Evolutionary conservation across 805 yeast genomes (phyloP).

Genomic region (Suhomyces sp.): DNA sequence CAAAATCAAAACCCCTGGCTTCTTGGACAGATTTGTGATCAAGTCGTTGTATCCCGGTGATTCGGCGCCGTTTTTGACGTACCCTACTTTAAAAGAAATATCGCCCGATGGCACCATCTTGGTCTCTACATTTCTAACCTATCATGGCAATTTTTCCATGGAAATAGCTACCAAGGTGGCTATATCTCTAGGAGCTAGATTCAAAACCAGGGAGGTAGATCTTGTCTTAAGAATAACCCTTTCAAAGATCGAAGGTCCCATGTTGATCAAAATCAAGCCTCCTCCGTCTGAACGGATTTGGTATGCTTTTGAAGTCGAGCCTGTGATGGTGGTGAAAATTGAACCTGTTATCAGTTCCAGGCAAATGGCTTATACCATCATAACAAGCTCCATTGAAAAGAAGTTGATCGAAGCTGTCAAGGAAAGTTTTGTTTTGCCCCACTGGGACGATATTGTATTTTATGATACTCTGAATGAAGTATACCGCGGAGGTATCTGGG

Average conservation of each 20-base stretch:
- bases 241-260: constrained; percentile 67
- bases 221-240: constrained; percentile 68
- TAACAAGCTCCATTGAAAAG: constrained; percentile 77
- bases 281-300: constrained; percentile 90
- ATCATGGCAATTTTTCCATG: constrained; percentile 72
- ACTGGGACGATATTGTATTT: constrained; percentile 82
- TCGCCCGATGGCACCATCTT: constrained; percentile 78
- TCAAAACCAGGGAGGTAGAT: constrained; percentile 73
- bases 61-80: constrained; percentile 75
- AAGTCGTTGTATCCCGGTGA: constrained; percentile 71
- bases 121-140: constrained; percentile 58
- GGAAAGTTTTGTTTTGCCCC: constrained; percentile 80
- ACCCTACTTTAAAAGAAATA: constrained; percentile 64
- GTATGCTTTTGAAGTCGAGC: constrained; percentile 84
- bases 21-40: constrained; percentile 77
- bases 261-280: constrained; percentile 69
- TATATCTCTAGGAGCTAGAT: constrained; percentile 70
- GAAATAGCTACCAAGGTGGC: constrained; percentile 79
- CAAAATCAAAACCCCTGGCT: constrained; percentile 82
- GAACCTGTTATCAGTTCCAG: constrained; percentile 92
- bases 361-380: constrained; percentile 70
- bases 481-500: constrained; percentile 95
- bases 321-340: constrained; percentile 66
- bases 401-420: constrained; percentile 74
- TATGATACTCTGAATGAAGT: constrained; percentile 63